Evolutionary conservation across 2,329 filamentous ascomycete species (phyloP).

Genomic region (Aotearoamyces nothofagi): DNA sequence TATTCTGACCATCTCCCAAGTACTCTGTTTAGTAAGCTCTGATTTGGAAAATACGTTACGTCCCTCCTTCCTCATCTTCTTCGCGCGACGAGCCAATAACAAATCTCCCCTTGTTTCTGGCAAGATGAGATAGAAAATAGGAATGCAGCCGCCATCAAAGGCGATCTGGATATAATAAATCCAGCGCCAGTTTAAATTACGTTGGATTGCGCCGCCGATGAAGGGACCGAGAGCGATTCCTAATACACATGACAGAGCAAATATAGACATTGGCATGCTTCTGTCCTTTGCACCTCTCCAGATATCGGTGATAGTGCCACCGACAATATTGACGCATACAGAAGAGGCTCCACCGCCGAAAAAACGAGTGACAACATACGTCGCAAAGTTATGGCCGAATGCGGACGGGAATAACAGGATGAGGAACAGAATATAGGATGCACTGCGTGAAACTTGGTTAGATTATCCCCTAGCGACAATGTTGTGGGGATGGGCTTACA

Average conservation of each 20-base stretch:
- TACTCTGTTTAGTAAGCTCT: not conserved
- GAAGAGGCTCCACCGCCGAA: conserved; percentile 15
- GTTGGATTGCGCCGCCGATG: conserved; percentile 12
- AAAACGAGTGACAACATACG: conserved; percentile 16
- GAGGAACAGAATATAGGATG: conserved; percentile 14
- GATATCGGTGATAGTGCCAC: conserved; percentile 9
- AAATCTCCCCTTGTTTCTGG: conserved; percentile 28
- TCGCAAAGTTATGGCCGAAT: conserved; percentile 19
- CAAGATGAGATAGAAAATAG: conserved; percentile 23
- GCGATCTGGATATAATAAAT: conserved; percentile 20
- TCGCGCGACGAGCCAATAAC: conserved; percentile 20
- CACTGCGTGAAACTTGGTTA: no score
- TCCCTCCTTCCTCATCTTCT: no score
- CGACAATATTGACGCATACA: conserved; percentile 8
- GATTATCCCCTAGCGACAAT: no score
- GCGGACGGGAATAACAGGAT: conserved; percentile 13
- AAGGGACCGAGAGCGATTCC: conserved; percentile 32
- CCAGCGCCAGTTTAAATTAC: conserved; percentile 15
- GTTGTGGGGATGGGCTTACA: no score
- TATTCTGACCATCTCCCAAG: not conserved
- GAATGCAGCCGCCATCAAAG: conserved; percentile 25
- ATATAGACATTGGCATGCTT: conserved; percentile 22
- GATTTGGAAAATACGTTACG: not conserved
- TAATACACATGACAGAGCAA: conserved; percentile 63
- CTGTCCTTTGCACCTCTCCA: conserved; percentile 11